phyloP scores from a whole-genome alignment of 768 basidiomycete genomes.

The Suillus lakei region DNA sequence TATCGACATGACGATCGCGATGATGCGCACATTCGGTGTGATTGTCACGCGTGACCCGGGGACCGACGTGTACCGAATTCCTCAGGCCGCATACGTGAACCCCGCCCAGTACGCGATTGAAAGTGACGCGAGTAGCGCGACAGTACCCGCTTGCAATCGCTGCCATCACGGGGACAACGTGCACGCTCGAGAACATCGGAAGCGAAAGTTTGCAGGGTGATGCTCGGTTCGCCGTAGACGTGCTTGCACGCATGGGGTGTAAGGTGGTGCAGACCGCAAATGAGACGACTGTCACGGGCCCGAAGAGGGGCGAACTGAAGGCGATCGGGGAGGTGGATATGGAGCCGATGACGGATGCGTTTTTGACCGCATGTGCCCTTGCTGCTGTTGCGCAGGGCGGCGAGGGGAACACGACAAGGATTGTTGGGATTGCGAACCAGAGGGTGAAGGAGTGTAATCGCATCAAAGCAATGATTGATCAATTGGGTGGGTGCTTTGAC shows the following conservation, averaged over 20 bases:
- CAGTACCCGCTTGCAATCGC: conserved; percentile 97
- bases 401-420: conserved; percentile 66
- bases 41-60: conserved; percentile 67
- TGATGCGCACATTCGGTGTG: conserved; percentile 95
- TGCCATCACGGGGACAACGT: conserved; percentile 95
- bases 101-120: conserved; percentile 89
- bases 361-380: conserved; percentile 91
- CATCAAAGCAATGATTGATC: conserved; percentile 95
- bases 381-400: conserved; percentile 84
- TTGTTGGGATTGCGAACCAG: conserved; percentile 96
- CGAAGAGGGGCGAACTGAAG: conserved; percentile 78
- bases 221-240: conserved; percentile 91
- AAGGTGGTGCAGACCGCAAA: conserved; percentile 84
- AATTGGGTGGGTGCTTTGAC: conserved; percentile 66
- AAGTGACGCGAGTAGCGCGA: conserved; percentile 93
- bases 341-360: conserved; percentile 99
- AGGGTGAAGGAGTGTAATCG: conserved; percentile 98
- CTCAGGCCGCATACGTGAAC: conserved; percentile 76
- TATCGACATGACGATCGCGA: conserved; percentile 99
- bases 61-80: conserved; percentile 87
- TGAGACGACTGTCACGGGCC: conserved; percentile 92
- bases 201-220: conserved; percentile 94
- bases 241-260: conserved; percentile 96
- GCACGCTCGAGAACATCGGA: conserved; percentile 93
- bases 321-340: conserved; percentile 86